Base-by-base conservation (phyloP, 192 early-diverging fungal species). In the Coemansia sp. region DNA sequence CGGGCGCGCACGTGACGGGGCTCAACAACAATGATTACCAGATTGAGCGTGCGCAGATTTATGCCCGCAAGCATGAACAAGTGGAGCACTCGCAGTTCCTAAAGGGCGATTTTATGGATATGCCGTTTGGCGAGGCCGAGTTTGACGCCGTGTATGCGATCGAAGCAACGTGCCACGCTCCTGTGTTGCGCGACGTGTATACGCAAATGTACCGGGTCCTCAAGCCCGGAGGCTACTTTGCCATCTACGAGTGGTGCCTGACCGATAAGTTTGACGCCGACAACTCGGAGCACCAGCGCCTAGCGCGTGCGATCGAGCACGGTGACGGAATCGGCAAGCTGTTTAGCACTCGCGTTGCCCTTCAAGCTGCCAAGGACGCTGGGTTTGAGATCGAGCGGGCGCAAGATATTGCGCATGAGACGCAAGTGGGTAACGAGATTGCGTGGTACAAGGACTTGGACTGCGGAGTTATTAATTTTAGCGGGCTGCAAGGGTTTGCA, bases 1-100 rank as follows among this genome's bases (percentile, higher is more conserved):
- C 89, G n/a, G 94, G 92, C 16, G 91, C 93, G 27, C 86, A 89
- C 58, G 84, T 98, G 53, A 90, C 90, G 3, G 95, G 96, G n/a
- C 74, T 98, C 35, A 98, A 98, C 82, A 98, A 97, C 87, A 98
- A 98, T 75, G 89, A 90, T 43, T 94, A 97, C 68, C 95, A 98
- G 80, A 88, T 97, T 61, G 70, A 88, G 43, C 86, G 93, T 14
- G 92, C 90, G 47, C 72, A 71, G 23, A 83, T 87, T 47, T 91
- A 95, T 59, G 88, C 92, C 39, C 75, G 78, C 57, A 86, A 86
- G 68, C 70, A 77, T 49, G 87, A 89, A 29, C 86, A 96, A 27
- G 75, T 86, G 11, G 58, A 78, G 12, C 66, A 73, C 53, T 86
- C 85, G 32, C 77, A 80, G 51, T 90, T 85, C 74, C 66, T 88